Percentiles rank a stretch among this genome's conserved stretches.
Evolutionary conservation across 768 basidiomycete species (phyloP).

Genomic region (Podaxis carcinomalis): DNA sequence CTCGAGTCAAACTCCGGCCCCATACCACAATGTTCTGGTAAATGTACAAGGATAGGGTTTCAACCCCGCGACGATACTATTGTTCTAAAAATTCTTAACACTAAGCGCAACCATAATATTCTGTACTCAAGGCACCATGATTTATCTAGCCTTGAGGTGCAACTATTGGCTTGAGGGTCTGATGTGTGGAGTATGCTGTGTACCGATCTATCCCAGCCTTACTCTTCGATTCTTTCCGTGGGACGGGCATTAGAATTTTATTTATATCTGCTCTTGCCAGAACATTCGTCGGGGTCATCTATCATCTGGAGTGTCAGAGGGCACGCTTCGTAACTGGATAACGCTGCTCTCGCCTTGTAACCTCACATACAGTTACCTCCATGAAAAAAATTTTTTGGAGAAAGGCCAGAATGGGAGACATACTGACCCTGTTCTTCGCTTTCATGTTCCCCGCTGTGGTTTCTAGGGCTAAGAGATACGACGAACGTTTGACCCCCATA

Average conservation of each 20-base stretch:
- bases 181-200: neutral
- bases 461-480: neutral
- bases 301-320: neutral
- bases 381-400: neutral
- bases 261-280: neutral
- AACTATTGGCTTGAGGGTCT: neutral
- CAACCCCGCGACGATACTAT: neutral
- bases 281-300: neutral
- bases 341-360: neutral
- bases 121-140: neutral
- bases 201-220: neutral
- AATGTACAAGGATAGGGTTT: neutral
- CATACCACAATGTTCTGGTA: neutral
- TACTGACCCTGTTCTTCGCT: neutral
- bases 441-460: neutral
- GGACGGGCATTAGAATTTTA: neutral
- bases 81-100: neutral
- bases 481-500: neutral
- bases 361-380: neutral
- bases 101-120: neutral
- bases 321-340: neutral
- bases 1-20: neutral
- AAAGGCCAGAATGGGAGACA: neutral
- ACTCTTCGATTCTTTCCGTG: neutral
- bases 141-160: neutral